A percentile compares a stretch with the other conserved stretches of the same genome.
These are phyloP conservation scores for Rubus parviflorus DNA, from an alignment of 306 rosid species.

Conservation along the genomic window DNA sequence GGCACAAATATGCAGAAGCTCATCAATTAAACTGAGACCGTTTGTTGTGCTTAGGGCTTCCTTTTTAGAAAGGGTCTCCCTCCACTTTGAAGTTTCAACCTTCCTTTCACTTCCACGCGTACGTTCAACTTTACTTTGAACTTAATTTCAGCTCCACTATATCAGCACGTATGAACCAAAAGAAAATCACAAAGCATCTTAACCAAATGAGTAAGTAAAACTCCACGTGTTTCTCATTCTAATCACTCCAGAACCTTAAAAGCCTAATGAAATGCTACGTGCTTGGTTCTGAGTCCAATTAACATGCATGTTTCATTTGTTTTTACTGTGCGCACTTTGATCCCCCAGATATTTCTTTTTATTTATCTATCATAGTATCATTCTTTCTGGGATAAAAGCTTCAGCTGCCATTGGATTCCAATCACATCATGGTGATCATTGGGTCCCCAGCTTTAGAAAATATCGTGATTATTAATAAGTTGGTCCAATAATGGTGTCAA, in stretches of 20 bases:
- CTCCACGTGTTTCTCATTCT: constrained; percentile 2
- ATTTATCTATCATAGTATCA: background rate
- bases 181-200: too few relatives aligned
- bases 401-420: constrained; percentile 15
- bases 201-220: background rate
- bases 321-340: background rate
- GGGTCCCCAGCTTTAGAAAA: constrained; percentile 19
- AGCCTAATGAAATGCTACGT: background rate
- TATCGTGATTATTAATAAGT: background rate
- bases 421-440: background rate
- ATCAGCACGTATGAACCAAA: background rate
- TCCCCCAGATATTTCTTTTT: background rate
- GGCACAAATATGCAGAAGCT: too few relatives aligned
- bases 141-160: too few relatives aligned
- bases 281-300: background rate
- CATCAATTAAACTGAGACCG: too few relatives aligned
- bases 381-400: background rate
- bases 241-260: background rate
- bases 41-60: too few relatives aligned
- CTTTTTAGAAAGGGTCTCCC: too few relatives aligned
- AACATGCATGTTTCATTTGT: constrained; percentile 4
- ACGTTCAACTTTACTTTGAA: too few relatives aligned
- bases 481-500: background rate
- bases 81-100: too few relatives aligned
- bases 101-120: too few relatives aligned